Base-by-base conservation (phyloP, 2,329 filamentous ascomycete genomes). In the Cladosporium sp. region DNA sequence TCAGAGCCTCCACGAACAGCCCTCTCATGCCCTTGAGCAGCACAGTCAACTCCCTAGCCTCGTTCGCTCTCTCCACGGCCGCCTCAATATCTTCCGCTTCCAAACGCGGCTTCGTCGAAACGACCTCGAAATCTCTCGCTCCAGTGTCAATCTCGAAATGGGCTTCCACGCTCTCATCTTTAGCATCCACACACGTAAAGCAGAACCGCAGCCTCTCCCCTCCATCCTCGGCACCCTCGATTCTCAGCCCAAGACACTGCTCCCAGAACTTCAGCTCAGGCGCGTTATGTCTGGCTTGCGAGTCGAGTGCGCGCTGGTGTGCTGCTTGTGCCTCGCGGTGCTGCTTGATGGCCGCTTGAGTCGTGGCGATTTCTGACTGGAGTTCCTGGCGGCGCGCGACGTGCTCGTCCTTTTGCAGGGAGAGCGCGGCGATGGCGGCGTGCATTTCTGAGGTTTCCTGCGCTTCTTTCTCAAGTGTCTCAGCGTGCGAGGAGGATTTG, bases 231-330 rank as follows among this genome's bases (percentile, higher is more conserved):
- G 88, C 87, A 1, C 92, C 92, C 65, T 97, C 92, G 63, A 98
- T 94, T 53, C 86, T 78, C 65, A 97, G 69, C 52, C 92, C 91
- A 53, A 98, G 74, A 65, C 92, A 93, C 49, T 85, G 86, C 67
- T 95, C 87, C 93, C 93, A 98, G 66, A 97, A 97, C 59, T 91
- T 87, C 39, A 98, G 78, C 72, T 98, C 93, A 0, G 93, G 93
- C 38, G 88, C 80, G 69, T 98, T 97, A 69, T 92, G 87, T 29
- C 89, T 82, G 48, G 86, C 82, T 71, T 97, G 92, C 2, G 85
- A 80, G 61, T 94, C 88, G 32, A 95, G 76, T 59, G 88, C 83
- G 55, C 81, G 78, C 41, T 86, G 83, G 65, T 88, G 83, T 55
- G 80, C 80, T 45, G 82, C 76, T 69, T 90, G 86, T 11, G 85